Conservation (phyloP, 495 filamentous ascomycete genomes). For the Aspergillus saccharolyticus region DNA sequence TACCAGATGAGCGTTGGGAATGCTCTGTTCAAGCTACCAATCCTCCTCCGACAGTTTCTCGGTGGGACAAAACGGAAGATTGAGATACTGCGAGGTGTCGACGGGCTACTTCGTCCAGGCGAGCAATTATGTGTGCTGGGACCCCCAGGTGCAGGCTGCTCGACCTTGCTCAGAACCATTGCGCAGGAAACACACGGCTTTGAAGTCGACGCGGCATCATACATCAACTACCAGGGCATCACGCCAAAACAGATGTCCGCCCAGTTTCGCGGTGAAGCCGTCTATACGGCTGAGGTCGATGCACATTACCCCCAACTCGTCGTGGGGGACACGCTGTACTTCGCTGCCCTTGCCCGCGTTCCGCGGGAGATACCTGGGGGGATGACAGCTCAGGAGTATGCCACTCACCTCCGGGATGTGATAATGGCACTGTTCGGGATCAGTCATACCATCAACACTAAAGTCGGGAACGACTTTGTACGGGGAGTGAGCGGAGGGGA, state of each 20-base stretch:
- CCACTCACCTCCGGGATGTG: conserved; percentile 44
- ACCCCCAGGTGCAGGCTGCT: conserved; percentile 63
- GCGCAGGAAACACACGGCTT: conserved; percentile 67
- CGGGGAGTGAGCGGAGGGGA: conserved; percentile 77
- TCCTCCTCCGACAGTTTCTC: conserved; percentile 30
- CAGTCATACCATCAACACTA: conserved; percentile 48
- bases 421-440: conserved; percentile 40
- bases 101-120: conserved; percentile 65
- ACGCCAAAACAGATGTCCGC: conserved; percentile 59
- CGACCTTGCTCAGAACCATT: conserved; percentile 67
- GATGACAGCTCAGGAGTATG: conserved; percentile 36
- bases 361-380: conserved; percentile 37
- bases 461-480: conserved; percentile 41
- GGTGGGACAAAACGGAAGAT: conserved; percentile 48
- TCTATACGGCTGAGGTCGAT: conserved; percentile 48
- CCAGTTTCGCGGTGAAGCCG: conserved; percentile 61
- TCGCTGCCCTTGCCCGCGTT: conserved; percentile 47
- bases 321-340: conserved; percentile 58
- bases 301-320: conserved; percentile 54
- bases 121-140: conserved; percentile 81
- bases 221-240: conserved; percentile 69
- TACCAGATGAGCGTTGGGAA: conserved; percentile 76
- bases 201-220: conserved; percentile 50
- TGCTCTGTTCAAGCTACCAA: conserved; percentile 50
- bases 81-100: conserved; percentile 64